Evolutionary conservation across 139 green algal genomes (phyloP).

Genomic region (Tetratostichococcus sp.): DNA sequence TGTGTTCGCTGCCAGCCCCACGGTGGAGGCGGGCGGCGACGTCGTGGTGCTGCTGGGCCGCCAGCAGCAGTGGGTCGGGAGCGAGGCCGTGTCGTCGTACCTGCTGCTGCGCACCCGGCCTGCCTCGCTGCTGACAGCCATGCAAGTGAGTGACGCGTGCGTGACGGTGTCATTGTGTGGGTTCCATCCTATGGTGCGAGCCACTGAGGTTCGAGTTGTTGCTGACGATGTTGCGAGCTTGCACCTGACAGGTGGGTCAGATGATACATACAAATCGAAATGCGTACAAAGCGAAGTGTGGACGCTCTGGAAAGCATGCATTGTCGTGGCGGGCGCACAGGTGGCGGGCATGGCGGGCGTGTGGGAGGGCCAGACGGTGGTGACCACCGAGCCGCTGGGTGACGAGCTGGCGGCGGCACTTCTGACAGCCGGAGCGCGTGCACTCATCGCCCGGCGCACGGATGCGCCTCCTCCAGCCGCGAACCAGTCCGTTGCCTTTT

Average conservation of each 20-base stretch:
- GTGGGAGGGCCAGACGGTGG: constrained; percentile 14
- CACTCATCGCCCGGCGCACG: neutral
- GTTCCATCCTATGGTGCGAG: no score
- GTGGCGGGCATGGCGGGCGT: constrained; percentile 5
- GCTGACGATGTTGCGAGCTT: no score
- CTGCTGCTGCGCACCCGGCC: constrained; percentile 23
- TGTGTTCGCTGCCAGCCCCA: constrained; percentile 5
- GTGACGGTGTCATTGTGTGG: no score
- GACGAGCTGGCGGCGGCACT: neutral
- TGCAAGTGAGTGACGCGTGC: neutral
- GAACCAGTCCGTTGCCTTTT: neutral
- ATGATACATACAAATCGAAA: no score
- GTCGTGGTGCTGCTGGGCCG: constrained; percentile 11
- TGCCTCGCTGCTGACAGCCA: constrained; percentile 8
- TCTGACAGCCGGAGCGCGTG: neutral
- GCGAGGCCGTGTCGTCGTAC: constrained; percentile 5
- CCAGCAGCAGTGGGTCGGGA: constrained; percentile 13
- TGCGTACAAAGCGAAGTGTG: no score
- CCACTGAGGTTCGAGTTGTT: no score
- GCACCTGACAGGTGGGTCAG: no score
- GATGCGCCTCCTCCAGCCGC: neutral
- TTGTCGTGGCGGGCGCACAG: no score
- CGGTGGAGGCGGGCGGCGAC: neutral
- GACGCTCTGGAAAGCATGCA: no score
- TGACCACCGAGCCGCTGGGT: constrained; percentile 4